These are phyloP conservation scores for Chlorella variabilis DNA, from an alignment of 163 green algal genomes.

Conservation along the genomic window DNA sequence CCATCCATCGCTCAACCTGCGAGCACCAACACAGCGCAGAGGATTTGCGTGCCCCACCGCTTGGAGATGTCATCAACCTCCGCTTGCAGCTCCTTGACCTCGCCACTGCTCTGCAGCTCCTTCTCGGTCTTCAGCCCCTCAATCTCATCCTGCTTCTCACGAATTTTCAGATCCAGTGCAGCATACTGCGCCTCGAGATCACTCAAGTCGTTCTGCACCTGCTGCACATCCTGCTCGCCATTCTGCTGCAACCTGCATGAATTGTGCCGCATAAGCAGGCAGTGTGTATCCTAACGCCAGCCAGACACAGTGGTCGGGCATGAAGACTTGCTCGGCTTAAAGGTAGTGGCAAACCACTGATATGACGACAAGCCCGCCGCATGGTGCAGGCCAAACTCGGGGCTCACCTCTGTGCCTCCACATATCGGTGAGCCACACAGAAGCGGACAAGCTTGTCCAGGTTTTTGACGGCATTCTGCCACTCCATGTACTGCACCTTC, in stretches of 20 bases:
- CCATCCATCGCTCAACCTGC: too few relatives aligned
- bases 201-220: slow-evolving; percentile 43
- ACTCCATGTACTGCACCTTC: slow-evolving; percentile 87
- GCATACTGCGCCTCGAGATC: slow-evolving; percentile 46
- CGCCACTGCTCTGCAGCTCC: slow-evolving; percentile 77
- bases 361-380: too few relatives aligned
- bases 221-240: slow-evolving; percentile 54
- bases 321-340: too few relatives aligned
- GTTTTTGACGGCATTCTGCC: slow-evolving; percentile 62
- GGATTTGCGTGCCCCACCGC: slow-evolving; percentile 38
- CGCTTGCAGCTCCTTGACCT: slow-evolving; percentile 82
- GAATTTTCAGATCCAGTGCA: slow-evolving; percentile 49
- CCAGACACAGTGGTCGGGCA: not conserved
- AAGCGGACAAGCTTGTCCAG: slow-evolving; percentile 85
- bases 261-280: not conserved
- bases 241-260: slow-evolving; percentile 45
- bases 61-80: slow-evolving; percentile 85
- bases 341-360: too few relatives aligned
- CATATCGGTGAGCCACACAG: slow-evolving; percentile 87
- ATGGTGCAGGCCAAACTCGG: too few relatives aligned
- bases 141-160: slow-evolving; percentile 64
- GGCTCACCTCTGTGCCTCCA: slow-evolving; percentile 50
- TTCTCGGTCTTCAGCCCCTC: slow-evolving; percentile 77
- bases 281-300: not conserved
- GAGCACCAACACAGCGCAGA: too few relatives aligned